Evolutionary conservation across 805 yeast species (phyloP).

Genomic region (Nakazawaea ishiwadae): DNA sequence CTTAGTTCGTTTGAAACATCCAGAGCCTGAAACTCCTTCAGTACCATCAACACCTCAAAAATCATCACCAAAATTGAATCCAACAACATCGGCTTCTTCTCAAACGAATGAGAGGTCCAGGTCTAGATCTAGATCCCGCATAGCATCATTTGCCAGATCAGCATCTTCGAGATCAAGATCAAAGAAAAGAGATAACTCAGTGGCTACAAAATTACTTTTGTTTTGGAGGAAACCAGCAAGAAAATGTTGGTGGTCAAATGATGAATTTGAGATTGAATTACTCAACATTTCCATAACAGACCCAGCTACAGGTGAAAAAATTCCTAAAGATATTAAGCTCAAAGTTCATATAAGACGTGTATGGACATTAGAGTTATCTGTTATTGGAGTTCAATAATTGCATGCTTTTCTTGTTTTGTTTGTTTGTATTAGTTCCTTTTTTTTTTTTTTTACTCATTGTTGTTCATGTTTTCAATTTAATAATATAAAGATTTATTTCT

Average conservation of each 20-base stretch:
- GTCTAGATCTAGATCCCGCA: constrained; percentile 48
- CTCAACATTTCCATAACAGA: constrained; percentile 20
- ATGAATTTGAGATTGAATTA: constrained; percentile 41
- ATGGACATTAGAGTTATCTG: constrained; percentile 93
- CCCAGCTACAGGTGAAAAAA: constrained; percentile 17
- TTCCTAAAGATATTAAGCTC: constrained; percentile 39
- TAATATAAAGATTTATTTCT: background rate
- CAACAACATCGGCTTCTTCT: constrained; percentile 24
- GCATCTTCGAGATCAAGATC: constrained; percentile 50
- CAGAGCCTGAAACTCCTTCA: constrained; percentile 16
- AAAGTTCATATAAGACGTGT: constrained; percentile 87
- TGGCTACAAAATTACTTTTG: constrained; percentile 60
- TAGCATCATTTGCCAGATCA: constrained; percentile 59
- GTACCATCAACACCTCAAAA: constrained; percentile 10
- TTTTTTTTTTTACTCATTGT: background rate
- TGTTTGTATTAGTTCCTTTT: background rate
- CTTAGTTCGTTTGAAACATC: constrained; percentile 52
- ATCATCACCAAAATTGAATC: constrained; percentile 13
- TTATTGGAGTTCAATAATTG: constrained; percentile 68
- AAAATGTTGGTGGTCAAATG: constrained; percentile 96
- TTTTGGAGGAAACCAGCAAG: constrained; percentile 99
- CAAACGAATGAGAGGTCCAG: constrained; percentile 24
- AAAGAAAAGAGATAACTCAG: constrained; percentile 32
- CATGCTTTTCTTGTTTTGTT: background rate
- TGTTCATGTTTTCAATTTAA: too few species aligned